Conservation (phyloP, 2,329 filamentous ascomycete species). For the Penicillium sp. region DNA sequence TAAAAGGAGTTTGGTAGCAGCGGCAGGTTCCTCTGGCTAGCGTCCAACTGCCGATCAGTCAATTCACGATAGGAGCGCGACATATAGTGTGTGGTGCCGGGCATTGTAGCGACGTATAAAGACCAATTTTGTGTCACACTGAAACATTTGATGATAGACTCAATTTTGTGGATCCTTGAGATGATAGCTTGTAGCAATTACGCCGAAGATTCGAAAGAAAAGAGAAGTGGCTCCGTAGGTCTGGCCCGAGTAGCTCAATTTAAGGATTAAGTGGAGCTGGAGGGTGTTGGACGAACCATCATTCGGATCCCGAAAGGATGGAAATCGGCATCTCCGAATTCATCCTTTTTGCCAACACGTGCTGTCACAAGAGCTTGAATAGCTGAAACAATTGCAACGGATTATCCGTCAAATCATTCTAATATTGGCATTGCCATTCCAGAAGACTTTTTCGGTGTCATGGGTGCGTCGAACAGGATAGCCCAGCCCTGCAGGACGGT, state of each 20-base stretch:
- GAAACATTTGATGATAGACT: background rate
- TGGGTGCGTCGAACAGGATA: background rate
- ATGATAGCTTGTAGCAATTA: background rate
- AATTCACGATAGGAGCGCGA: background rate
- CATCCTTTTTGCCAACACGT: background rate
- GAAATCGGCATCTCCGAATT: background rate
- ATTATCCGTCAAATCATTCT: too few species aligned
- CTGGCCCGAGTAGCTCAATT: background rate
- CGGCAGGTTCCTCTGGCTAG: background rate
- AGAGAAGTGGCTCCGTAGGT: background rate
- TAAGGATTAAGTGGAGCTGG: background rate
- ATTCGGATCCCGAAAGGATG: background rate
- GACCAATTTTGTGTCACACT: background rate
- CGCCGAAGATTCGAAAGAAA: background rate
- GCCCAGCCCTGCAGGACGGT: background rate
- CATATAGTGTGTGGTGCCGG: background rate
- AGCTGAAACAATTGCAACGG: too few species aligned
- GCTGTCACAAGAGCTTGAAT: background rate
- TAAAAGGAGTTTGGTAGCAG: background rate
- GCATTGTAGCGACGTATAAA: background rate
- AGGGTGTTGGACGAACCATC: background rate
- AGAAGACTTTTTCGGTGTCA: background rate
- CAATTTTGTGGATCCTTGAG: background rate
- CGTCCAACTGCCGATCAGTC: background rate
- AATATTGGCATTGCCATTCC: background rate